phyloP scores from a whole-genome alignment of 306 rosid genomes.

The Carpinus viminea region DNA sequence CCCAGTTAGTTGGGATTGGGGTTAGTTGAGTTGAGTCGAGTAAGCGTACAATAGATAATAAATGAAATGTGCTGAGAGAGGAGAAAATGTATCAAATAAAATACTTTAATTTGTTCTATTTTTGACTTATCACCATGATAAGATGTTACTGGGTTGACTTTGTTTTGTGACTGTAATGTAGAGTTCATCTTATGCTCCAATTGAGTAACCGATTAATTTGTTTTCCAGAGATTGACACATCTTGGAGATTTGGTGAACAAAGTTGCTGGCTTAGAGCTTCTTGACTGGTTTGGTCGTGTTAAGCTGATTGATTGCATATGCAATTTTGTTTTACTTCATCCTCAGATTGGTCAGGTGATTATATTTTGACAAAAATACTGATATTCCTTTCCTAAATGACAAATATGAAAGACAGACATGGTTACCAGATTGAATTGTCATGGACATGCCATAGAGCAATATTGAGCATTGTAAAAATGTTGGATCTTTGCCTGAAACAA shows the following conservation, averaged over 20 bases:
- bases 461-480: neutral
- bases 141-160: neutral
- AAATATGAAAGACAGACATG: conserved; percentile 1
- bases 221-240: conserved; percentile 57
- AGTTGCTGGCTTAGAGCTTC: conserved; percentile 63
- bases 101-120: neutral
- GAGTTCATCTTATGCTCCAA: conserved; percentile 9
- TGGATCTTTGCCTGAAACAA: neutral
- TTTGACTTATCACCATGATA: neutral
- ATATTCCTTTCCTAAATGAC: conserved; percentile 5
- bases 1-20: neutral
- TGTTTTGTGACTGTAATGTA: neutral
- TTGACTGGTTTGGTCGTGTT: conserved; percentile 87
- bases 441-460: neutral
- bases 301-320: conserved; percentile 80
- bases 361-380: conserved; percentile 5
- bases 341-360: conserved; percentile 86
- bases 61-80: neutral
- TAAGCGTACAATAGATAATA: neutral
- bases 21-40: neutral
- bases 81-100: neutral
- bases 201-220: conserved; percentile 17
- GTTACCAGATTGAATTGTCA: neutral
- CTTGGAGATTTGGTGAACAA: conserved; percentile 61
- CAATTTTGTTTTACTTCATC: conserved; percentile 64